Evolutionary conservation across 2,329 filamentous ascomycete species (phyloP).

Genomic region (Sclerotinia nivalis): DNA sequence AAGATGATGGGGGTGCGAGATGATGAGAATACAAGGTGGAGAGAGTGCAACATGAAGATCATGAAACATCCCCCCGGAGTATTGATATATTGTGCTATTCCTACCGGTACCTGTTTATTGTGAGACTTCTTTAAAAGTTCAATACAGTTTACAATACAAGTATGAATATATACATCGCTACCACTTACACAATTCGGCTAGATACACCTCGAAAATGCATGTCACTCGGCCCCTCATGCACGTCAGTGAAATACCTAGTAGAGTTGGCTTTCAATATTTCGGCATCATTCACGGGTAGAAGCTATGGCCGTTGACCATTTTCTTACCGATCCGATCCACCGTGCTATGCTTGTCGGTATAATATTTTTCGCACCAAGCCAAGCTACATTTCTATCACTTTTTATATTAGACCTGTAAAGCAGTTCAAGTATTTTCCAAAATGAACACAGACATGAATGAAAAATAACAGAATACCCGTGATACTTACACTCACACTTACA

Average conservation of each 20-base stretch:
- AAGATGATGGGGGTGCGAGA: background rate
- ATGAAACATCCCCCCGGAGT: background rate
- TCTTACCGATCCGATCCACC: conserved; percentile 3
- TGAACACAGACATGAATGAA: background rate
- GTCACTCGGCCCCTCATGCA: conserved; percentile 10
- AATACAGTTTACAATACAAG: too few relatives aligned
- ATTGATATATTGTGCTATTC: background rate
- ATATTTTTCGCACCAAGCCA: too few relatives aligned
- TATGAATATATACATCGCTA: too few relatives aligned
- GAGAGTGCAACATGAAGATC: background rate
- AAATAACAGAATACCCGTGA: background rate
- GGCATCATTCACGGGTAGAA: conserved; percentile 5
- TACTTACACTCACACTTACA: background rate
- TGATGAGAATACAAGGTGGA: background rate
- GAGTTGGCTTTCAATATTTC: background rate
- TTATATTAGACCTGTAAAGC: background rate
- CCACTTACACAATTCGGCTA: background rate
- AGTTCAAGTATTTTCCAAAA: background rate
- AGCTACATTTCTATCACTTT: background rate
- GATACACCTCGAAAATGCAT: background rate
- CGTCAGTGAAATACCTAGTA: background rate
- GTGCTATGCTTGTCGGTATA: background rate
- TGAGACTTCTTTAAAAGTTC: too few relatives aligned
- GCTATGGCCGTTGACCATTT: conserved; percentile 4
- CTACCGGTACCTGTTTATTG: too few relatives aligned